Conservation (phyloP, 169 alveolate species). For the Plasmodium ovale region DNA sequence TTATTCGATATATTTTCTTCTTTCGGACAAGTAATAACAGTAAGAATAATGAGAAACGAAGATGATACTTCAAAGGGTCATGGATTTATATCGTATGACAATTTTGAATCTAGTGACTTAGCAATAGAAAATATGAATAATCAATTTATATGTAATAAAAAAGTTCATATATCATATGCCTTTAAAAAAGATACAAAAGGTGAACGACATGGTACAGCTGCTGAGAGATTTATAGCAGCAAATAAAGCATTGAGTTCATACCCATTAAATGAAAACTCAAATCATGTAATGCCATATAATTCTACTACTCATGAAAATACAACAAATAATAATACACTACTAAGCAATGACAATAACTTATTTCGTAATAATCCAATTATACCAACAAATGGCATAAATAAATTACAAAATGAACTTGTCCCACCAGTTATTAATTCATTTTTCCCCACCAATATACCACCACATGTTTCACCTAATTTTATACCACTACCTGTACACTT, state of each 20-base stretch:
- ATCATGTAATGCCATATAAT: constrained; percentile 47
- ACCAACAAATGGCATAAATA: constrained; percentile 4
- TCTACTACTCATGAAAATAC: constrained; percentile 30
- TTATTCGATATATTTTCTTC: constrained; percentile 96
- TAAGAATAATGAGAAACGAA: constrained; percentile 95
- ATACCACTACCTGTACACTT: constrained; percentile 14
- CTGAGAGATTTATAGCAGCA: constrained; percentile 92
- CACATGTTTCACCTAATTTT: constrained; percentile 23
- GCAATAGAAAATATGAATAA: constrained; percentile 97
- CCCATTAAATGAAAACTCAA: constrained; percentile 76
- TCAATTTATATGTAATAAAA: constrained; percentile 96
- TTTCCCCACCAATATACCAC: constrained; percentile 23
- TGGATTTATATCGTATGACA: constrained; percentile 98
- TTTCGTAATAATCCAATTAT: constrained; percentile 14
- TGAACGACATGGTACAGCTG: constrained; percentile 93
- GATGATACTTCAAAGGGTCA: constrained; percentile 93
- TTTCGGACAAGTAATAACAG: constrained; percentile 94
- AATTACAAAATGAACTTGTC: constrained; percentile 32
- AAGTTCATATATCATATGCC: constrained; percentile 98
- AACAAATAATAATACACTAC: constrained; percentile 32
- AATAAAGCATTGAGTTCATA: constrained; percentile 82
- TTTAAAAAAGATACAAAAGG: constrained; percentile 97
- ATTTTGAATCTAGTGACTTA: constrained; percentile 98
- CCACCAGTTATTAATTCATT: constrained; percentile 49
- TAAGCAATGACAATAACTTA: constrained; percentile 10